phyloP scores from a whole-genome alignment of 495 filamentous ascomycete species.

The Hypomontagnella monticulosa region DNA sequence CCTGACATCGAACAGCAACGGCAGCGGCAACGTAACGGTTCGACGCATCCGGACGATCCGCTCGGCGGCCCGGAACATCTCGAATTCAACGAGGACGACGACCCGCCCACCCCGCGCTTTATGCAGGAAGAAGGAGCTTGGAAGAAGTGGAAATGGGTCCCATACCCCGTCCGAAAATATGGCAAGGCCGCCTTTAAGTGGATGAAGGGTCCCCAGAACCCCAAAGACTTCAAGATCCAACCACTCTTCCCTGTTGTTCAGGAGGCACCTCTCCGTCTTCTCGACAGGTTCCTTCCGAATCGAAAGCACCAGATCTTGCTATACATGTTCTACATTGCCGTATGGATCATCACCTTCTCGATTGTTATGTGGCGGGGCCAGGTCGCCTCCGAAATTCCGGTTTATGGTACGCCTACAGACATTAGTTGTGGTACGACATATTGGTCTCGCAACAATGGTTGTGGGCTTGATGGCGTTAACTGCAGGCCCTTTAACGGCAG shows the following conservation, averaged over 20 bases:
- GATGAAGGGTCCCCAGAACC: constrained; percentile 75
- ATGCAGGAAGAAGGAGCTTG: constrained; percentile 50
- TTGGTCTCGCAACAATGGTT: constrained; percentile 76
- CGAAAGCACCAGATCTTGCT: constrained; percentile 66
- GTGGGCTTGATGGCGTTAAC: constrained; percentile 79
- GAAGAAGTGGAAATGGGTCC: constrained; percentile 57
- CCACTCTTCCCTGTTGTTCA: constrained; percentile 77
- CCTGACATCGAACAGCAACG: constrained; percentile 45
- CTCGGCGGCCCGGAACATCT: constrained; percentile 27
- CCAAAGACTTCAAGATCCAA: constrained; percentile 69
- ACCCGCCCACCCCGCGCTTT: constrained; percentile 50
- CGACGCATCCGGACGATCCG: constrained; percentile 38
- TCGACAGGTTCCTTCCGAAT: constrained; percentile 72
- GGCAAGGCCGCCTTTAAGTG: constrained; percentile 62
- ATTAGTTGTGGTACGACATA: constrained; percentile 73
- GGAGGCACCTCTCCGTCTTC: constrained; percentile 69
- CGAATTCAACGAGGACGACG: constrained; percentile 41
- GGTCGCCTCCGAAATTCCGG: constrained; percentile 70
- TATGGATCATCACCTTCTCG: constrained; percentile 79
- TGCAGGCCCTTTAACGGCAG: constrained; percentile 82
- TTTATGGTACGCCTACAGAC: constrained; percentile 70
- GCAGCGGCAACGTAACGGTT: constrained; percentile 35
- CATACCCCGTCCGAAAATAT: constrained; percentile 56
- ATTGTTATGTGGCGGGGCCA: constrained; percentile 71
- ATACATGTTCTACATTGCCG: constrained; percentile 67